These are phyloP conservation scores for Knufia fluminis DNA, from an alignment of 2,329 filamentous ascomycete species.

Conservation along the genomic window DNA sequence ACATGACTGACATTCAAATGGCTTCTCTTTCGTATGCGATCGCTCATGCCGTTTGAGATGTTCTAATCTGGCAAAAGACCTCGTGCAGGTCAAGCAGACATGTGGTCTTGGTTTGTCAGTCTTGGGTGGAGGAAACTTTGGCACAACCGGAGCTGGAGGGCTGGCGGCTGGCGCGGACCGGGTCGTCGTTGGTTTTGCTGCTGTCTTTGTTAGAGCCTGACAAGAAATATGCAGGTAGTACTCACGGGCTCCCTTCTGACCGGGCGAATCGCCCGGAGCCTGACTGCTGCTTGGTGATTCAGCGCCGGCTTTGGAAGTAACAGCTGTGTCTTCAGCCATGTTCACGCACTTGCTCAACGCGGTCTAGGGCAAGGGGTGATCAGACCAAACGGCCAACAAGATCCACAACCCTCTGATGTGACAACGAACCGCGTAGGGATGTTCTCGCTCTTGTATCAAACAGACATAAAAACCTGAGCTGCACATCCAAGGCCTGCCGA, in stretches of 20 bases:
- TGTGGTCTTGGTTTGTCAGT: slow-evolving; percentile 96
- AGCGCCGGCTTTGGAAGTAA: background rate
- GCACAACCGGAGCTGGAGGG: slow-evolving; percentile 3
- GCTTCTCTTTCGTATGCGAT: slow-evolving; percentile 98
- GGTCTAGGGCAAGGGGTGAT: background rate
- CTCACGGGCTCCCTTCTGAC: background rate
- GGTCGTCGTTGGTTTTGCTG: background rate
- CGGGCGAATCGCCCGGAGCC: background rate
- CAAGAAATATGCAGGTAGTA: background rate
- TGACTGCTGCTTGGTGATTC: background rate
- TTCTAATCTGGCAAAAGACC: slow-evolving; percentile 89
- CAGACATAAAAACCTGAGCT: background rate
- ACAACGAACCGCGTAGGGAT: background rate
- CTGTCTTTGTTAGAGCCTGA: background rate
- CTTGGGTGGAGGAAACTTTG: slow-evolving; percentile 61
- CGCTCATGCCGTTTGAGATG: slow-evolving; percentile 95
- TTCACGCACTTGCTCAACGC: background rate
- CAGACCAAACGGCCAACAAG: too few relatives aligned
- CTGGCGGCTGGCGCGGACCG: background rate
- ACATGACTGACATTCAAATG: slow-evolving; percentile 94
- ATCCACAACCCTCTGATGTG: too few relatives aligned
- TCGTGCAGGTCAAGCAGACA: slow-evolving; percentile 79
- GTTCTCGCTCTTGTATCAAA: background rate
- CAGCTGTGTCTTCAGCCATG: background rate
- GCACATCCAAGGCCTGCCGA: background rate